phyloP scores from a whole-genome alignment of 306 rosid species.

The Quercus suber region DNA sequence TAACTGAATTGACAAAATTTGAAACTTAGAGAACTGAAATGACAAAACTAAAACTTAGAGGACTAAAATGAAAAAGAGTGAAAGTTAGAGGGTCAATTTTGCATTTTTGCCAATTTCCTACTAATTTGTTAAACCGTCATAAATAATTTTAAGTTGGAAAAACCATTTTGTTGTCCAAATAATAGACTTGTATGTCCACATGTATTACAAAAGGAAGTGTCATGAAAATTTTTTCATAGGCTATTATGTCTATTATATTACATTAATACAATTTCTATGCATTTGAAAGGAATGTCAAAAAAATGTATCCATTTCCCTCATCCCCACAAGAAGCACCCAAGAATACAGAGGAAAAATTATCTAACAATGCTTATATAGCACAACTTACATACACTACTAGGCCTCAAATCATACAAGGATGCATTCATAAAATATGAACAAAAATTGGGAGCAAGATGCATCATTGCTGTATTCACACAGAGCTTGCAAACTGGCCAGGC shows the following conservation, averaged over 20 bases:
- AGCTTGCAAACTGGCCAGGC: constrained; percentile 23
- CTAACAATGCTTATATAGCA: constrained; percentile 41
- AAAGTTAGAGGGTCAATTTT: too few relatives aligned
- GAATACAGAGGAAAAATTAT: constrained; percentile 10
- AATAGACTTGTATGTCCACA: not conserved
- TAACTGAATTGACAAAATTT: too few relatives aligned
- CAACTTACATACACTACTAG: constrained; percentile 31
- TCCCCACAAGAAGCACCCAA: constrained; percentile 11
- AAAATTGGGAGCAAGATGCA: constrained; percentile 27
- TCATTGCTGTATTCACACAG: constrained; percentile 3
- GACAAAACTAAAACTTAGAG: too few relatives aligned
- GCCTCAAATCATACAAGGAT: constrained; percentile 18
- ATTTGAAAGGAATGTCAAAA: constrained; percentile 27
- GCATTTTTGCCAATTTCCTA: too few relatives aligned
- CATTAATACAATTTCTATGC: constrained; percentile 45
- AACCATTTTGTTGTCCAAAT: too few relatives aligned
- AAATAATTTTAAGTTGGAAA: too few relatives aligned
- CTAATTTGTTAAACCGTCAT: too few relatives aligned
- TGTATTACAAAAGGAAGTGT: constrained; percentile 14
- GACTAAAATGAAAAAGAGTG: too few relatives aligned
- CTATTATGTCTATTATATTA: constrained; percentile 43
- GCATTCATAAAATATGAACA: constrained; percentile 10
- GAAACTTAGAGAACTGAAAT: too few relatives aligned
- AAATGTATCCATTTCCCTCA: constrained; percentile 25
- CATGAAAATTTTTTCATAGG: constrained; percentile 24